Evolutionary conservation across 495 filamentous ascomycete species (phyloP).

Genomic region (Podospora australis): DNA sequence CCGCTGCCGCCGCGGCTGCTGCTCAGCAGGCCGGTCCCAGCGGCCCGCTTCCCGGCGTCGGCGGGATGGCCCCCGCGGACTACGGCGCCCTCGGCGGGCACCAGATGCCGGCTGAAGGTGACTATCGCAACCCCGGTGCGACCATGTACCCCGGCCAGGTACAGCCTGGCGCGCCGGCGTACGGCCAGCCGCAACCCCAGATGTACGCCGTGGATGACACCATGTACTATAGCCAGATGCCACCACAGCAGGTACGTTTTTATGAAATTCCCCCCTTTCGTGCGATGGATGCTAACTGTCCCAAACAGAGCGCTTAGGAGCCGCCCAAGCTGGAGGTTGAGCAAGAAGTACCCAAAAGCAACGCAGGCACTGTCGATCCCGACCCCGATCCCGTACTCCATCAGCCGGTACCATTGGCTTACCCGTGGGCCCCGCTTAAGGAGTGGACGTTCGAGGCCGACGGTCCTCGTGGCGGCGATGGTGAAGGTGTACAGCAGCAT

Average conservation of each 20-base stretch:
- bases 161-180: conserved; percentile 61
- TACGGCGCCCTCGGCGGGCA: conserved; percentile 40
- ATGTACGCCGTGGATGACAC: conserved; percentile 83
- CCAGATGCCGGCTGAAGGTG: conserved; percentile 56
- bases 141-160: conserved; percentile 75
- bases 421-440: too few relatives aligned
- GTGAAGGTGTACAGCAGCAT: too few relatives aligned
- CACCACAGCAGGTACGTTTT: conserved; percentile 70
- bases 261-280: not conserved
- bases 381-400: too few relatives aligned
- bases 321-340: not conserved
- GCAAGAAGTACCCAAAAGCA: too few relatives aligned
- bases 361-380: too few relatives aligned
- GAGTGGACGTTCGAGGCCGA: too few relatives aligned
- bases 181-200: conserved; percentile 61
- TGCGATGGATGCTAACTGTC: too few relatives aligned
- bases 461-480: too few relatives aligned
- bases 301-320: conserved; percentile 21
- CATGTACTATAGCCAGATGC: conserved; percentile 77
- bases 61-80: conserved; percentile 57
- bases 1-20: conserved; percentile 40
- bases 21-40: conserved; percentile 42
- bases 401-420: too few relatives aligned
- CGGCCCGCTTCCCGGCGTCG: conserved; percentile 57
- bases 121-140: conserved; percentile 69